A percentile compares a stretch with the other conserved stretches of the same genome.
Conservation (phyloP, 768 basidiomycete species). For the Leucocoprinus birnbaumii region DNA sequence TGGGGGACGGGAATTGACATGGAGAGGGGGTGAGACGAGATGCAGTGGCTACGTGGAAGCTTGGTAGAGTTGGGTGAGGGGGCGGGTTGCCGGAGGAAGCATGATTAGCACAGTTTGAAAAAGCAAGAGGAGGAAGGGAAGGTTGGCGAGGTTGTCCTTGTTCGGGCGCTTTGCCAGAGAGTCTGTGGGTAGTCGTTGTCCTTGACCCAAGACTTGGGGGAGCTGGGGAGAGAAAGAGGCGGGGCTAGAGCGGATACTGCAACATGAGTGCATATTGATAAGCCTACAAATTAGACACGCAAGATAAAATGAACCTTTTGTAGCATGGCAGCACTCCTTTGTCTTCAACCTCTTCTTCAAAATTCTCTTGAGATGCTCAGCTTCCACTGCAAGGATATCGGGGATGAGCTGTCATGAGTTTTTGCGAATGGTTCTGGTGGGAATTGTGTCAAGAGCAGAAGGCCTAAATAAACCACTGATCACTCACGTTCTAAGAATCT, state of each 20-base stretch:
- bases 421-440: too few species aligned
- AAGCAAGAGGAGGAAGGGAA: constrained; percentile 25
- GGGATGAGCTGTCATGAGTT: too few species aligned
- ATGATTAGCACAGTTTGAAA: constrained; percentile 26
- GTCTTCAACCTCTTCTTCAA: too few species aligned
- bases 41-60: constrained; percentile 36
- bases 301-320: too few species aligned
- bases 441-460: too few species aligned
- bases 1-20: constrained; percentile 27
- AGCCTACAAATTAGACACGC: too few species aligned
- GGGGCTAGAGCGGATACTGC: constrained; percentile 51
- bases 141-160: constrained; percentile 31
- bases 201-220: constrained; percentile 28
- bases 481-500: too few species aligned
- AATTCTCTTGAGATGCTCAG: too few species aligned
- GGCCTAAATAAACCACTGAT: too few species aligned
- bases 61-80: constrained; percentile 30
- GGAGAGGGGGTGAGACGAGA: constrained; percentile 30
- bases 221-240: constrained; percentile 34
- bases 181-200: constrained; percentile 29
- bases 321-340: too few species aligned
- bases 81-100: constrained; percentile 32
- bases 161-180: constrained; percentile 34
- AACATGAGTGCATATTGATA: constrained; percentile 50
- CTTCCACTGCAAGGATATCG: too few species aligned